A percentile compares a stretch with the other conserved stretches of the same genome.
These are phyloP conservation scores for Aspergillus vadensis DNA, from an alignment of 2,329 filamentous ascomycete species.

Conservation along the genomic window DNA sequence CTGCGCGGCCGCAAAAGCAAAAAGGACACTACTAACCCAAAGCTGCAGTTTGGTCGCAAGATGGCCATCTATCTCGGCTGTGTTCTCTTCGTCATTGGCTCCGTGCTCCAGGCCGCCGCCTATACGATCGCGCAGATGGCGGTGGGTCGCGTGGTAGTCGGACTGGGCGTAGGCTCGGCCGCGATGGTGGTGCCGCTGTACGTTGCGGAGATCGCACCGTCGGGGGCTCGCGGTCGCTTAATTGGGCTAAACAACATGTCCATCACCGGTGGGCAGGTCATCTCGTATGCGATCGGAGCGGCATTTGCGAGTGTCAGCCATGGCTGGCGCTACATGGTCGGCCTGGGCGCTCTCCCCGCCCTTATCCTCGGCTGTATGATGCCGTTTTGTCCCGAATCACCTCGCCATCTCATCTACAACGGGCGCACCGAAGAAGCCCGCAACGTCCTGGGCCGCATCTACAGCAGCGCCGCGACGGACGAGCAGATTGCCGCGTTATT, in stretches of 20 bases:
- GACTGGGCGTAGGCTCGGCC: slow-evolving; percentile 53
- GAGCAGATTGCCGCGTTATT: slow-evolving; percentile 51
- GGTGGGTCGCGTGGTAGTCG: slow-evolving; percentile 51
- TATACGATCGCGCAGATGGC: slow-evolving; percentile 48
- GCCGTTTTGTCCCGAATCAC: slow-evolving; percentile 46
- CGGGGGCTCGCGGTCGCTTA: slow-evolving; percentile 49
- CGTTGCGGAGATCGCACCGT: slow-evolving; percentile 54
- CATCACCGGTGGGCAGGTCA: slow-evolving; percentile 47
- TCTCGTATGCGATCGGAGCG: slow-evolving; percentile 47
- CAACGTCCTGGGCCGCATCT: slow-evolving; percentile 37
- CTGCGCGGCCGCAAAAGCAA: not conserved
- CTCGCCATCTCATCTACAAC: slow-evolving; percentile 28
- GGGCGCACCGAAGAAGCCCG: slow-evolving; percentile 27
- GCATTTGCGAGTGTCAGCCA: slow-evolving; percentile 44
- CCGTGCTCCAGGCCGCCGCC: slow-evolving; percentile 39
- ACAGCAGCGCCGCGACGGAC: slow-evolving; percentile 33
- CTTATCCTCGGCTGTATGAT: slow-evolving; percentile 49
- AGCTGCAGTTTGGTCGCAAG: slow-evolving; percentile 42
- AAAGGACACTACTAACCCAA: slow-evolving; percentile 28
- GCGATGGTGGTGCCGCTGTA: slow-evolving; percentile 53
- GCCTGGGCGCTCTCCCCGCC: slow-evolving; percentile 50
- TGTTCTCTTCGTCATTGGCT: slow-evolving; percentile 44
- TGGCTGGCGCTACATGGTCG: slow-evolving; percentile 56
- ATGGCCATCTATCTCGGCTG: slow-evolving; percentile 46
- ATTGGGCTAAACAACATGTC: slow-evolving; percentile 50